Percentiles rank a stretch among this genome's conserved stretches.
Evolutionary conservation across 2,329 filamentous ascomycete species (phyloP).

Genomic region (Pseudophaeomoniella oleicola): DNA sequence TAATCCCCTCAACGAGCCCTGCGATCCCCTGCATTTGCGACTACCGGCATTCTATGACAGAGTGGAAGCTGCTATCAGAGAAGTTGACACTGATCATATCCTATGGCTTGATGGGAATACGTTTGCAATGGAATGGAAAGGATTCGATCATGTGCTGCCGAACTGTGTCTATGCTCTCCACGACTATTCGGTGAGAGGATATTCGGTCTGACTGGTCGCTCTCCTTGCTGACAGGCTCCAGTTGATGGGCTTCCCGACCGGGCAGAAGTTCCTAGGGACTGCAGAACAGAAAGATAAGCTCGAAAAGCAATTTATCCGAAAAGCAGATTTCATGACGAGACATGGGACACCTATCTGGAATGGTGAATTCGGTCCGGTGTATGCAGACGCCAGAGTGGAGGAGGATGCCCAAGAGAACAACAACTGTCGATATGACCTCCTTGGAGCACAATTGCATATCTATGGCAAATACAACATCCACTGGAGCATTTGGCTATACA

Average conservation of each 20-base stretch:
- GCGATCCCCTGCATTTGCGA: constrained; percentile 30
- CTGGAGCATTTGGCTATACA: constrained; percentile 49
- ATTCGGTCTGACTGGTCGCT: not conserved
- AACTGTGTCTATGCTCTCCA: constrained; percentile 32
- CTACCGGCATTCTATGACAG: constrained; percentile 32
- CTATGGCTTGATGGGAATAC: constrained; percentile 31
- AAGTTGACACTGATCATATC: constrained; percentile 31
- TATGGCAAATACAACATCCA: constrained; percentile 37
- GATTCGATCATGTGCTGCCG: constrained; percentile 26
- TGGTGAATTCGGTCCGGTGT: constrained; percentile 37
- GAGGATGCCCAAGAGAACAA: constrained; percentile 24
- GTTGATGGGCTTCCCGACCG: constrained; percentile 28
- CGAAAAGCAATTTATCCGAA: constrained; percentile 29
- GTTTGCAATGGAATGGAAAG: constrained; percentile 29
- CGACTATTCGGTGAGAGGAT: constrained; percentile 22
- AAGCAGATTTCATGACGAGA: constrained; percentile 31
- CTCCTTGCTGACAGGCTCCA: not conserved
- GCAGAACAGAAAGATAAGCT: constrained; percentile 25
- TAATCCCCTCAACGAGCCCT: constrained; percentile 38
- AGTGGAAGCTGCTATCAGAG: constrained; percentile 30
- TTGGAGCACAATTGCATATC: constrained; percentile 33
- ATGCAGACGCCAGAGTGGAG: constrained; percentile 15
- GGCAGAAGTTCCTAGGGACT: constrained; percentile 25
- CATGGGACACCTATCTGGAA: constrained; percentile 34
- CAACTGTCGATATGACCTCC: constrained; percentile 28